phyloP scores from a whole-genome alignment of 225 moss, liverwort and hornwort species.

The Lunularia cruciata region DNA sequence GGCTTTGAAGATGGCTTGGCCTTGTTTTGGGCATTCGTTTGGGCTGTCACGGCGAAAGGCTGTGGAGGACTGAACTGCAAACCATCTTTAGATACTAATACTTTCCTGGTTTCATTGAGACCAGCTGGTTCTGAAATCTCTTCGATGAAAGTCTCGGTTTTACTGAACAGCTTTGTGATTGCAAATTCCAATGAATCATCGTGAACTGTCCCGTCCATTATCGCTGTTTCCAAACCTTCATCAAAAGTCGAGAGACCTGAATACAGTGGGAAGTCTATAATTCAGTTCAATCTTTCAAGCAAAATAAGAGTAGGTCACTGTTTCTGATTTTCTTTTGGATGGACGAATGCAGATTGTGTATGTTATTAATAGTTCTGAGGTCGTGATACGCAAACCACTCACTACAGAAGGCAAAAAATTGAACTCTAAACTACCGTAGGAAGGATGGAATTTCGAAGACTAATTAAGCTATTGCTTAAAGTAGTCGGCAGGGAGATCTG shows the following conservation, averaged over 20 bases:
- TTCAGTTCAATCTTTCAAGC: background rate
- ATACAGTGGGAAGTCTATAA: background rate
- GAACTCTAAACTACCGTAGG: no score
- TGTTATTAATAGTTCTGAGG: background rate
- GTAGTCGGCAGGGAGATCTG: background rate
- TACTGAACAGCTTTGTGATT: slow-evolving; percentile 66
- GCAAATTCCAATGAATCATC: slow-evolving; percentile 58
- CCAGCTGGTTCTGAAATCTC: slow-evolving; percentile 67
- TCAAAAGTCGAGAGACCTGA: slow-evolving; percentile 74
- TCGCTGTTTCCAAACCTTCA: slow-evolving; percentile 59
- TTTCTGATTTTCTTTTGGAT: background rate
- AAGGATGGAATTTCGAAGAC: background rate
- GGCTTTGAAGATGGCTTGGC: slow-evolving; percentile 4
- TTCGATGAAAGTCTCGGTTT: slow-evolving; percentile 75
- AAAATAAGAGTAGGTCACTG: background rate
- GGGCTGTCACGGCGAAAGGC: slow-evolving; percentile 19
- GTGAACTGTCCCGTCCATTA: slow-evolving; percentile 50
- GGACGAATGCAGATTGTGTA: background rate
- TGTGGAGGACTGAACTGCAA: slow-evolving; percentile 19
- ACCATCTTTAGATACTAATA: slow-evolving; percentile 27
- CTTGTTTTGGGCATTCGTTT: background rate
- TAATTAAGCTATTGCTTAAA: background rate
- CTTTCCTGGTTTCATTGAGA: slow-evolving; percentile 43
- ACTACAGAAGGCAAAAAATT: no score
- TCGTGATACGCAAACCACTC: no score